Conservation (phyloP, 2,329 filamentous ascomycete genomes). For the Trichoderma sp. region DNA sequence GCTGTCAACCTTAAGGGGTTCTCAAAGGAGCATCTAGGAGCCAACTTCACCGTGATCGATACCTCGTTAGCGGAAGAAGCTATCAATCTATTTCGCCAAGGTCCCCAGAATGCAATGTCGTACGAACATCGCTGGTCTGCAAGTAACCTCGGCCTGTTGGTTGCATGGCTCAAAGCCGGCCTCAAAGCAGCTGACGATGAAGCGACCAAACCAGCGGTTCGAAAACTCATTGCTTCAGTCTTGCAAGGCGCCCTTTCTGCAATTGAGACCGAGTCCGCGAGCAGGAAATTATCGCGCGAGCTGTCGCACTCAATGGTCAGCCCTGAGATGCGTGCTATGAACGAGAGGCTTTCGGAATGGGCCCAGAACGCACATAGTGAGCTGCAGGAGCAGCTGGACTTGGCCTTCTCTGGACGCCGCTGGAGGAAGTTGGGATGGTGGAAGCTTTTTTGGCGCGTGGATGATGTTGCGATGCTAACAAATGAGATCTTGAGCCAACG, state of each 20-base stretch:
- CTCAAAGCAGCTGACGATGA: conserved; percentile 37
- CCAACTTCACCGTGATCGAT: conserved; percentile 59
- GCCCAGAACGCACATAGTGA: conserved; percentile 78
- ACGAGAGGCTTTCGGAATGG: conserved; percentile 64
- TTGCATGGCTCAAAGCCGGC: conserved; percentile 61
- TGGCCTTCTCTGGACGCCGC: conserved; percentile 68
- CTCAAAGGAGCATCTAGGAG: conserved; percentile 33
- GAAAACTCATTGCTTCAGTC: conserved; percentile 64
- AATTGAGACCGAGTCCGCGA: conserved; percentile 45
- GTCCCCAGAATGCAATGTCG: conserved; percentile 63
- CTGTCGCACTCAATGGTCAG: not conserved
- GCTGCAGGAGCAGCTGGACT: conserved; percentile 73
- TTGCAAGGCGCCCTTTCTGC: conserved; percentile 52
- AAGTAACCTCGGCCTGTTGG: conserved; percentile 64
- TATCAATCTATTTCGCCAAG: conserved; percentile 64
- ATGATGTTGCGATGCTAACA: conserved; percentile 83
- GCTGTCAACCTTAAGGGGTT: conserved; percentile 57
- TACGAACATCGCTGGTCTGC: conserved; percentile 73
- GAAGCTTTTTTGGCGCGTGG: conserved; percentile 92
- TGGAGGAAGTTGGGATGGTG: conserved; percentile 88
- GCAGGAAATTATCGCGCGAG: not conserved
- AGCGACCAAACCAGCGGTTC: conserved; percentile 66
- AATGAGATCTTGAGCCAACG: conserved; percentile 71
- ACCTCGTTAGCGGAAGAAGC: conserved; percentile 59
- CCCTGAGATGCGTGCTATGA: conserved; percentile 42